Percentiles rank a stretch among this genome's conserved stretches.
Evolutionary conservation across 1,284 basidiomycete species (phyloP).

Genomic region (Cryptococcus sp.): DNA sequence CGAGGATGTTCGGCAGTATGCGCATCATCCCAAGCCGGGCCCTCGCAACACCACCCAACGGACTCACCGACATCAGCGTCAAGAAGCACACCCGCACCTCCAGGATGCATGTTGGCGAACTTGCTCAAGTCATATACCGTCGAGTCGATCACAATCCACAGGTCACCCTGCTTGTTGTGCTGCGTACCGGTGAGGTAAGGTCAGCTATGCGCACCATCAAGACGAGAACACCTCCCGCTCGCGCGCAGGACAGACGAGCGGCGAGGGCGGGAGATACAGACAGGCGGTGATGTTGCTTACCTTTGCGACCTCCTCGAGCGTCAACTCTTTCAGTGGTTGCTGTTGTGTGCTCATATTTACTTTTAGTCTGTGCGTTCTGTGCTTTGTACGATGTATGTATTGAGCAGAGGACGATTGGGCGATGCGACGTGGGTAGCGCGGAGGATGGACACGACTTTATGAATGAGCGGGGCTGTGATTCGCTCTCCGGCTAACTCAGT

Average conservation of each 20-base stretch:
- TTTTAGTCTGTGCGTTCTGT: not conserved
- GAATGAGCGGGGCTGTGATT: slow-evolving; percentile 14
- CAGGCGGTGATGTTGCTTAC: slow-evolving; percentile 31
- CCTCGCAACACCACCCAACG: not conserved
- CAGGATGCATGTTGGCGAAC: slow-evolving; percentile 76
- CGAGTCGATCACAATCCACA: slow-evolving; percentile 79
- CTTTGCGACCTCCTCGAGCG: slow-evolving; percentile 51
- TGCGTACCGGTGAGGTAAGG: slow-evolving; percentile 32
- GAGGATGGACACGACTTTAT: slow-evolving; percentile 4
- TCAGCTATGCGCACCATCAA: not conserved
- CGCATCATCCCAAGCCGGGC: not conserved
- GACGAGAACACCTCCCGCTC: not conserved
- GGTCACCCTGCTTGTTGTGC: slow-evolving; percentile 72
- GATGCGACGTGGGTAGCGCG: not conserved
- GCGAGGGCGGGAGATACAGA: no score
- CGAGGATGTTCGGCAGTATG: no score
- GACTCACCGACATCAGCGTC: slow-evolving; percentile 68
- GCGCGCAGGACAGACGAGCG: no score
- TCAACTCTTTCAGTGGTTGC: slow-evolving; percentile 40
- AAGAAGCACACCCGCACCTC: slow-evolving; percentile 69
- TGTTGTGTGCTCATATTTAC: slow-evolving; percentile 14
- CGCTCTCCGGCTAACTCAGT: slow-evolving; percentile 2
- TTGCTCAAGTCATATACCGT: slow-evolving; percentile 76
- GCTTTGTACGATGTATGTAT: no score
- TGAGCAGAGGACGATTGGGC: no score